Evolutionary conservation across 129 eudicot species (phyloP), one percentile per base, ranked within the genome.

Genomic region (Flaveria bidentis): DNA sequence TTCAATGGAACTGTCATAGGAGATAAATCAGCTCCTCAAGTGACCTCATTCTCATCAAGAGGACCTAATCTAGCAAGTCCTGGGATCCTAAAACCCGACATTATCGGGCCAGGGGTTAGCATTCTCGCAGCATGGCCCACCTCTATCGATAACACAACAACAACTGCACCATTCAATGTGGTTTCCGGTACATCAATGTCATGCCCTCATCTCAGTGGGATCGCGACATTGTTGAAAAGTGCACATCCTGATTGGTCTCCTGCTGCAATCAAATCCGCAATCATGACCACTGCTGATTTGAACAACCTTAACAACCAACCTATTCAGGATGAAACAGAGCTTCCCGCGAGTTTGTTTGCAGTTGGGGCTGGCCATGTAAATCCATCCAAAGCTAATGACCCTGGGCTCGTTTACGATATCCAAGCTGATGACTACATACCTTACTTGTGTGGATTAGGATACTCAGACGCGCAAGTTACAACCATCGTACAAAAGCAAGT

Each of bases 181-280:
- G 49, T 84, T 46, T 84, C 91, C 2, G 87, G 91, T 28, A 87
- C 91, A 1, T 87, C 91, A 42, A 85, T 87, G 87, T 74, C 89
- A 17, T 82, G 87, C 52, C 89, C 92, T 36, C 92, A 87, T 82
- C 89, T 87, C 1, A 80, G 85, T 50, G 92, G 92, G n/a, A 61
- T 87, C 2, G 92, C 73, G 1, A 53, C 89, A 1, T 75, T 87
- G 67, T 55, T 87, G 17, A 87, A 87, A 78, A 80, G 87, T 42
- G 75, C 68, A 1, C 89, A 87, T 72, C 89, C 87, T 1, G 86
- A 75, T 77, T 87, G 92, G 89, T 87, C 89, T 4, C 87, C 92
- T 2, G 89, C 89, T 14, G 86, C 86, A 50, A 87, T 87, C 20
- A 84, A 87, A 57, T 87, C 88, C 4, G 87, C 91, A 0, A 78